Percentiles rank a stretch among this genome's conserved stretches.
Evolutionary conservation across 2,329 filamentous ascomycete genomes (phyloP).

Genomic region (Pseudogymnoascus sp.): DNA sequence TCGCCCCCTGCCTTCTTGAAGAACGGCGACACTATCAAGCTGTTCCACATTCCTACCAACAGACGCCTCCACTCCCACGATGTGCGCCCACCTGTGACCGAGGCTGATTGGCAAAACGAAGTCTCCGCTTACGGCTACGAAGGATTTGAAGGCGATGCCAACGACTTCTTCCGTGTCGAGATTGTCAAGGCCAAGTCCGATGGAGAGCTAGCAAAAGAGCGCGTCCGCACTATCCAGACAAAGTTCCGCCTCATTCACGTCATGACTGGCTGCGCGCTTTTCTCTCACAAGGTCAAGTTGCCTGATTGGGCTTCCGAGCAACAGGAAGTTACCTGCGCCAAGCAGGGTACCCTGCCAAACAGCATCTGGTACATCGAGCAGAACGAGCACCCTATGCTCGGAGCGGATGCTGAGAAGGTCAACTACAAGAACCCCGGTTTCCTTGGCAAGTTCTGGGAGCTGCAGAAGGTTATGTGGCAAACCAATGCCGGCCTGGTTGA

Average conservation of each 20-base stretch:
- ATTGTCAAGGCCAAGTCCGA: conserved; percentile 87
- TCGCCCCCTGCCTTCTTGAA: conserved; percentile 60
- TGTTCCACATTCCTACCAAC: conserved; percentile 78
- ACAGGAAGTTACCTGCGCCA: conserved; percentile 97
- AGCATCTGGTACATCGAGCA: conserved; percentile 94
- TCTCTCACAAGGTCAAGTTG: conserved; percentile 98
- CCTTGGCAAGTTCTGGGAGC: conserved; percentile 94
- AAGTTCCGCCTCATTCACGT: conserved; percentile 93
- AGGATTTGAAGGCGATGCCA: conserved; percentile 92
- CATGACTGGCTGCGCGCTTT: conserved; percentile 93
- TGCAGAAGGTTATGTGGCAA: conserved; percentile 97
- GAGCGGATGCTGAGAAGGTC: conserved; percentile 75
- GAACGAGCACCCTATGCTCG: conserved; percentile 75
- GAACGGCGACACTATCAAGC: conserved; percentile 70
- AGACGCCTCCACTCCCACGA: conserved; percentile 95
- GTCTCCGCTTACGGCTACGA: conserved; percentile 96
- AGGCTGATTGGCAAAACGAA: conserved; percentile 92
- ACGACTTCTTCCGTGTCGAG: conserved; percentile 90
- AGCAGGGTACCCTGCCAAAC: conserved; percentile 85
- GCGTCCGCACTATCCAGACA: conserved; percentile 86
- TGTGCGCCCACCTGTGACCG: conserved; percentile 75
- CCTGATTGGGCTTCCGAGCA: conserved; percentile 97
- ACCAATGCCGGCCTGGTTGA: conserved; percentile 95
- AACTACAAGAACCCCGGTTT: conserved; percentile 94
- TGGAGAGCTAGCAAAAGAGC: conserved; percentile 68